Evolutionary conservation across 2,329 filamentous ascomycete genomes (phyloP).

Genomic region (Neurospora sp.): DNA sequence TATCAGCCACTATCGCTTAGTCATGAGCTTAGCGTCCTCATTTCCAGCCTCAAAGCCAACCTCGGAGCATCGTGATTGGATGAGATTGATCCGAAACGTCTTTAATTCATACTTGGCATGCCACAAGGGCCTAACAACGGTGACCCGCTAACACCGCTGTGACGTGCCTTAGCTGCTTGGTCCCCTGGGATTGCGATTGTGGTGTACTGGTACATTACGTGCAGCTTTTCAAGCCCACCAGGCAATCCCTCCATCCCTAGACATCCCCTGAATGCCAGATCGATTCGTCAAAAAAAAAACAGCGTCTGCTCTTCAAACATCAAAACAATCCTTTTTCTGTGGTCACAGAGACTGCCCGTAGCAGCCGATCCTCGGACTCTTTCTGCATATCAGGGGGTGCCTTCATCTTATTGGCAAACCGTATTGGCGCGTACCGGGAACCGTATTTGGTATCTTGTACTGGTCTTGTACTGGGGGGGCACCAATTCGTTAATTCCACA

Average conservation of each 20-base stretch:
- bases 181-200: background rate
- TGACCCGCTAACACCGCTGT: conserved; percentile 1
- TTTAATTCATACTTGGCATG: background rate
- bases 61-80: background rate
- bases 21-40: background rate
- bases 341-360: background rate
- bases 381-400: background rate
- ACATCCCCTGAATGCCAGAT: background rate
- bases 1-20: background rate
- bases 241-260: background rate
- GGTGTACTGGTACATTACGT: background rate
- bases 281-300: background rate
- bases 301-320: background rate
- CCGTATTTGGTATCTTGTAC: background rate
- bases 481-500: background rate
- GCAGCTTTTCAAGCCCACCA: background rate
- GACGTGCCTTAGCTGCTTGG: conserved; percentile 3
- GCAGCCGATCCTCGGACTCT: background rate
- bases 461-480: background rate
- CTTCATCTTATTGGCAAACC: background rate
- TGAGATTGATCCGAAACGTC: background rate
- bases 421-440: background rate
- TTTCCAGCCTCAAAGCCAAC: background rate
- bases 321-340: background rate
- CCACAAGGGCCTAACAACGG: background rate